phyloP scores from a whole-genome alignment of 2,329 filamentous ascomycete species.

The Rhynchosporium agropyri region DNA sequence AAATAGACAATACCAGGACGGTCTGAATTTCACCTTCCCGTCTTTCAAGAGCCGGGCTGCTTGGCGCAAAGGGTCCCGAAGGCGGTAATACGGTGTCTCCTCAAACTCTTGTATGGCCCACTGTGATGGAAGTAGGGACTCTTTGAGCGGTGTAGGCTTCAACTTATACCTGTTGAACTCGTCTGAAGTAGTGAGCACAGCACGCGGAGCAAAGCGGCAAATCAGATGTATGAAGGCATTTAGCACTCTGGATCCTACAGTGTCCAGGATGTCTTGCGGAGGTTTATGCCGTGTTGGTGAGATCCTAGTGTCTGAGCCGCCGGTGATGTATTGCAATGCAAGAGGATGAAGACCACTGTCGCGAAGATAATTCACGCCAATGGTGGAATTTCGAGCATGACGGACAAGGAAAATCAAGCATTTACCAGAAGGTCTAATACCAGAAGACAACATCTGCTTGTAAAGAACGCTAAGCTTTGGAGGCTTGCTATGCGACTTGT shows the following conservation, averaged over 20 bases:
- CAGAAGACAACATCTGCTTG: conserved; percentile 54
- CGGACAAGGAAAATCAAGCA: conserved; percentile 60
- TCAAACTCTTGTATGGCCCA: conserved; percentile 10
- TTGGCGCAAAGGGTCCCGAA: conserved; percentile 27
- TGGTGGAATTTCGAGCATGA: conserved; percentile 51
- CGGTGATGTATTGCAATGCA: conserved; percentile 27
- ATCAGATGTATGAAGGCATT: conserved; percentile 55
- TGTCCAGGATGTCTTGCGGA: conserved; percentile 28
- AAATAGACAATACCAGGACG: conserved; percentile 50
- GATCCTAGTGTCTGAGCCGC: conserved; percentile 17
- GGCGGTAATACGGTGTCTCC: conserved; percentile 26
- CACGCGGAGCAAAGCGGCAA: conserved; percentile 42
- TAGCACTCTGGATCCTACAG: conserved; percentile 45
- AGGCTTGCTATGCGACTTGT: conserved; percentile 62
- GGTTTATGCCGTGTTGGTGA: conserved; percentile 1
- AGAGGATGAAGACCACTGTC: conserved; percentile 45
- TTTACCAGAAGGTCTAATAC: conserved; percentile 51
- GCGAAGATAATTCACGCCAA: conserved; percentile 53
- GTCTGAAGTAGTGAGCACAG: conserved; percentile 3
- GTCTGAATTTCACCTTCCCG: conserved; percentile 32
- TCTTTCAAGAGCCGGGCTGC: conserved; percentile 31
- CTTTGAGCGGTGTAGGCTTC: not conserved
- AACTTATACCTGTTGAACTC: not conserved
- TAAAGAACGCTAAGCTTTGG: conserved; percentile 63
- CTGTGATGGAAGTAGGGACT: not conserved